phyloP scores from a whole-genome alignment of 495 filamentous ascomycete species.

The Acidomyces sp. region DNA sequence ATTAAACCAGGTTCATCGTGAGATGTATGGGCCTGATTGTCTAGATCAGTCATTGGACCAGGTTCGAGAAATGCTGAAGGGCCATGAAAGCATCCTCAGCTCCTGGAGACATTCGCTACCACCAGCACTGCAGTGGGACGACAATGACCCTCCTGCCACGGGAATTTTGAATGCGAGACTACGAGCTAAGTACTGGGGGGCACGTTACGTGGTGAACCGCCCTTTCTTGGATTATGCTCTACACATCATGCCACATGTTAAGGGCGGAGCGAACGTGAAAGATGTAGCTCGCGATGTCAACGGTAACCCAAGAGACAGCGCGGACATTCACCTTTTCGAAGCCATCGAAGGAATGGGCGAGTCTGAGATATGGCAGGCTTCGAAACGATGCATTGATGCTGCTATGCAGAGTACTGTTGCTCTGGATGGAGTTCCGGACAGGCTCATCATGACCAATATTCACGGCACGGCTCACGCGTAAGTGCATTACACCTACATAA shows the following conservation, averaged over 20 bases:
- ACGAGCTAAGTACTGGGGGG: constrained; percentile 89
- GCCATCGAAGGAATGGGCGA: constrained; percentile 12
- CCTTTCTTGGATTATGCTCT: constrained; percentile 60
- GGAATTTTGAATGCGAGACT: constrained; percentile 78
- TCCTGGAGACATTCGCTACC: constrained; percentile 36
- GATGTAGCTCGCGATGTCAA: constrained; percentile 10
- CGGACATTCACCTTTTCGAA: constrained; percentile 17
- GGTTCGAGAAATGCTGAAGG: constrained; percentile 5
- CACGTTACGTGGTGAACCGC: constrained; percentile 75
- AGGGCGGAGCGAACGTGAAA: constrained; percentile 2
- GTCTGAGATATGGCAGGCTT: constrained; percentile 32
- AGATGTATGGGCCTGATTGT: constrained; percentile 22
- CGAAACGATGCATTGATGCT: constrained; percentile 46
- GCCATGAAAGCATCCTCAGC: constrained; percentile 23
- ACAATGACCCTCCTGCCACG: constrained; percentile 41
- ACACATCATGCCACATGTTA: constrained; percentile 28
- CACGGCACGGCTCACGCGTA: constrained; percentile 96
- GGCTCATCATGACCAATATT: constrained; percentile 81
- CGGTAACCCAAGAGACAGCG: constrained; percentile 13
- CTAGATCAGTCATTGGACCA: not conserved
- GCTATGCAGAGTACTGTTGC: constrained; percentile 75
- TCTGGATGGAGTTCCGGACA: constrained; percentile 51
- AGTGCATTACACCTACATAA: constrained; percentile 29
- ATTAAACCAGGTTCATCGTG: constrained; percentile 69
- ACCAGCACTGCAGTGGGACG: constrained; percentile 47